Base-by-base conservation (phyloP, 2,329 filamentous ascomycete genomes). In the Fulvia fulva region DNA sequence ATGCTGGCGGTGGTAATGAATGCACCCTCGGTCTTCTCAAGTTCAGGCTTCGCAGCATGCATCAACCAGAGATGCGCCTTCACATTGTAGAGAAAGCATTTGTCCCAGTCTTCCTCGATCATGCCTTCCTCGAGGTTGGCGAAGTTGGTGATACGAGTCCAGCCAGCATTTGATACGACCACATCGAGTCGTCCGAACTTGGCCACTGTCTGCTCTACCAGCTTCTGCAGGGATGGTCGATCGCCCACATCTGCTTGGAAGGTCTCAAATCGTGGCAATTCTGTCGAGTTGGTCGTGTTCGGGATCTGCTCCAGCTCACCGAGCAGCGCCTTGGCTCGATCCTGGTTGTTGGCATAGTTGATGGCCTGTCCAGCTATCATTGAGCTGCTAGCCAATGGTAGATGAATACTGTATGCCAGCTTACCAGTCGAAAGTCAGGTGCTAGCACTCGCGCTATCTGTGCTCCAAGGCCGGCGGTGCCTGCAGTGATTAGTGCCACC, bases 1-100 rank as follows among this genome's bases (percentile, higher is more conserved):
- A 88, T 67, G 46, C 81, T 85, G 0, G 86, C 84, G 0, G 86
- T 87, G 1, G 81, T 84, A 62, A 89, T 80, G 63, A 89, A 88
- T 0, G 77, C 76, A 1, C 85, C 85, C 58, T 85, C 80, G 0
- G 75, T 75, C 59, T 80, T 76, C 3, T 86, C 84, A 21, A 86
- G 76, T 46, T 83, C 72, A 50, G 75, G 70, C 62, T 78, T 80
- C 1, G 80, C 78, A 1, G 83, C 82, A 57, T 84, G 80, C 64
- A 86, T 77, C 7, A 87, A 74, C 77, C 80, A 86, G 30, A 87
- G 69, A 65, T 87, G 84, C 5, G 77, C 78, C 71, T 86, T 87
- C 57, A 87, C 84, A 66, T 87, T 87, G 74, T 85, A 80, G 47
- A 80, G 74, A 25, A 76, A 67, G 7, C 76, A 67, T 3, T 73